These are phyloP conservation scores for Ogataea pilisensis DNA, from an alignment of 805 yeast species.

Conservation along the genomic window DNA sequence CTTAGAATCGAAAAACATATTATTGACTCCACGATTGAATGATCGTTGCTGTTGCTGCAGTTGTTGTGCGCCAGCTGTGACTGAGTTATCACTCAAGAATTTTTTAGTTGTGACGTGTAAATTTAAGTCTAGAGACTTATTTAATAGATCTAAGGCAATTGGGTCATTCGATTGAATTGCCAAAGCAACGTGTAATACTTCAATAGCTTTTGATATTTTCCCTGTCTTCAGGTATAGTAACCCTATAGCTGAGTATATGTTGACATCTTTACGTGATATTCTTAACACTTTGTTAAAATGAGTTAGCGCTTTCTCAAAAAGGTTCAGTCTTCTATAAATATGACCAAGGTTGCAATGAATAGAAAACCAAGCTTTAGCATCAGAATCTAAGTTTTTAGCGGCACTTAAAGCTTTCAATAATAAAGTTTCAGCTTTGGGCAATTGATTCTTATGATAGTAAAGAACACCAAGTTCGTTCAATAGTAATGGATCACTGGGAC, in stretches of 20 bases:
- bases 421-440: slow-evolving; percentile 63
- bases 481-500: slow-evolving; percentile 81
- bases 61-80: too few relatives aligned
- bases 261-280: slow-evolving; percentile 62
- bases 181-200: slow-evolving; percentile 73
- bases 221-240: slow-evolving; percentile 72
- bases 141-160: slow-evolving; percentile 75
- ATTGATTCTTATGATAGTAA: slow-evolving; percentile 70
- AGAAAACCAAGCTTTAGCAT: slow-evolving; percentile 78
- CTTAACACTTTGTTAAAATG: slow-evolving; percentile 75
- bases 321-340: slow-evolving; percentile 67
- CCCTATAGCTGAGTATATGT: slow-evolving; percentile 80
- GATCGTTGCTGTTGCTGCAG: not conserved
- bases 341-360: slow-evolving; percentile 87
- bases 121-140: slow-evolving; percentile 71
- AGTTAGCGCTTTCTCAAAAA: slow-evolving; percentile 60
- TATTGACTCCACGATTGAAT: too few relatives aligned
- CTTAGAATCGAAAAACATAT: not conserved
- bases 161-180: slow-evolving; percentile 78
- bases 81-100: slow-evolving; percentile 13
- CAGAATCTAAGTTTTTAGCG: slow-evolving; percentile 65
- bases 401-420: slow-evolving; percentile 69
- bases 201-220: slow-evolving; percentile 62
- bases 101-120: slow-evolving; percentile 21
- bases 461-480: slow-evolving; percentile 92